A percentile compares a stretch with the other conserved stretches of the same genome.
Conservation (phyloP, 164 flowering plant species). For the Stephania cephalantha region DNA sequence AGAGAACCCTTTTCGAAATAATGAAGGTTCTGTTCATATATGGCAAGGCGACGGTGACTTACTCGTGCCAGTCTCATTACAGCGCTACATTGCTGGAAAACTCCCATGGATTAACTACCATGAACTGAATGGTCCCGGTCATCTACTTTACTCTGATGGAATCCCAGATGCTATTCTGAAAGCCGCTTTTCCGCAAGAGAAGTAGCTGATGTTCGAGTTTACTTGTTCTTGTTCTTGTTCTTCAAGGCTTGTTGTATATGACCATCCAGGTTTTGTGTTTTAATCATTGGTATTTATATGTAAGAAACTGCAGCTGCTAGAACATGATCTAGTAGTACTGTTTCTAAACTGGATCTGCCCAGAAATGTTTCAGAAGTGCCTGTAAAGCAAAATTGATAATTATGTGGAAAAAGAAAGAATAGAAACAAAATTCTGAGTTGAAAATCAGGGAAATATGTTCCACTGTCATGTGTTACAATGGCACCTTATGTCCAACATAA, state of each 20-base stretch:
- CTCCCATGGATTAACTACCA: conserved; percentile 75
- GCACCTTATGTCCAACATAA: background rate
- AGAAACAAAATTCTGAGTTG: background rate
- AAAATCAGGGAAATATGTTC: background rate
- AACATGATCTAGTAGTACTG: too few species aligned
- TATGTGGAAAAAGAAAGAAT: background rate
- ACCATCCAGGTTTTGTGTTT: background rate
- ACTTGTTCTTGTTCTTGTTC: background rate
- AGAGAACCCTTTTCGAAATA: conserved; percentile 51
- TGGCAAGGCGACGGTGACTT: conserved; percentile 76
- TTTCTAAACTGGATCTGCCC: too few species aligned
- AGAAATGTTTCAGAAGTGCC: too few species aligned
- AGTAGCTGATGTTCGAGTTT: background rate
- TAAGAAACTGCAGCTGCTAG: background rate
- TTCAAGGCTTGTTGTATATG: background rate
- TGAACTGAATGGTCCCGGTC: conserved; percentile 54
- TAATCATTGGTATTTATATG: background rate
- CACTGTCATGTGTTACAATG: background rate
- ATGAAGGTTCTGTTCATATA: conserved; percentile 59
- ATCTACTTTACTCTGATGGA: conserved; percentile 39
- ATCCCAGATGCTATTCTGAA: conserved; percentile 18
- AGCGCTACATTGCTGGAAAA: conserved; percentile 42
- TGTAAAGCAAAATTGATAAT: too few species aligned
- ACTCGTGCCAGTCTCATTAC: conserved; percentile 43
- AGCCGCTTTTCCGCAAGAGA: conserved; percentile 12